Percentiles rank a stretch among this genome's conserved stretches.
Evolutionary conservation across 2,329 filamentous ascomycete species (phyloP).

Genomic region (Apiospora aurea): DNA sequence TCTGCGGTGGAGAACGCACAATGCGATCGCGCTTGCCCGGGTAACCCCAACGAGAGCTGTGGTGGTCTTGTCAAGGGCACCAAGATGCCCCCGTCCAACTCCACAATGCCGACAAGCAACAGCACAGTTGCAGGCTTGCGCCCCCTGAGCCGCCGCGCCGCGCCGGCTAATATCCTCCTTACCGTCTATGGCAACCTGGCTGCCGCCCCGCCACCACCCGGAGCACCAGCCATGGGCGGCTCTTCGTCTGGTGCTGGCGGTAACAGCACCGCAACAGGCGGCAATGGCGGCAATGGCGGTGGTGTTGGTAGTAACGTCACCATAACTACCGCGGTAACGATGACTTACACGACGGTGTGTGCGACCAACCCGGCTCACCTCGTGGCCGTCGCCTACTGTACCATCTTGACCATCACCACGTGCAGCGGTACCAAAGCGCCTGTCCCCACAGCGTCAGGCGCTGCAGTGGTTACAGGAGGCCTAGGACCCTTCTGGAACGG

Average conservation of each 20-base stretch:
- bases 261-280: slow-evolving; percentile 24
- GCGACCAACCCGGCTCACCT: slow-evolving; percentile 44
- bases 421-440: slow-evolving; percentile 28
- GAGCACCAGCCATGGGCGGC: slow-evolving; percentile 45
- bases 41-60: slow-evolving; percentile 49
- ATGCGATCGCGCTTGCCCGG: slow-evolving; percentile 52
- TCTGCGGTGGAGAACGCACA: slow-evolving; percentile 42
- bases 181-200: slow-evolving; percentile 51
- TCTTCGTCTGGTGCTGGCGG: slow-evolving; percentile 30
- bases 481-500: not conserved
- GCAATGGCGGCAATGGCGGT: not conserved
- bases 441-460: not conserved
- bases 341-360: slow-evolving; percentile 45
- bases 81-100: slow-evolving; percentile 27
- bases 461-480: not conserved
- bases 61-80: slow-evolving; percentile 43
- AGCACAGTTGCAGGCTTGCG: not conserved
- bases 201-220: slow-evolving; percentile 38
- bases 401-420: slow-evolving; percentile 39
- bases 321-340: slow-evolving; percentile 37
- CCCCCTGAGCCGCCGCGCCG: slow-evolving; percentile 35
- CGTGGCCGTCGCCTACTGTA: slow-evolving; percentile 42
- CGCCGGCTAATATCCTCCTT: slow-evolving; percentile 44
- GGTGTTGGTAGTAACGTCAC: slow-evolving; percentile 23
- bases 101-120: slow-evolving; percentile 27